Base-by-base conservation (phyloP, 1,139 yeast species). In the Yamadazyma dushanensis region DNA sequence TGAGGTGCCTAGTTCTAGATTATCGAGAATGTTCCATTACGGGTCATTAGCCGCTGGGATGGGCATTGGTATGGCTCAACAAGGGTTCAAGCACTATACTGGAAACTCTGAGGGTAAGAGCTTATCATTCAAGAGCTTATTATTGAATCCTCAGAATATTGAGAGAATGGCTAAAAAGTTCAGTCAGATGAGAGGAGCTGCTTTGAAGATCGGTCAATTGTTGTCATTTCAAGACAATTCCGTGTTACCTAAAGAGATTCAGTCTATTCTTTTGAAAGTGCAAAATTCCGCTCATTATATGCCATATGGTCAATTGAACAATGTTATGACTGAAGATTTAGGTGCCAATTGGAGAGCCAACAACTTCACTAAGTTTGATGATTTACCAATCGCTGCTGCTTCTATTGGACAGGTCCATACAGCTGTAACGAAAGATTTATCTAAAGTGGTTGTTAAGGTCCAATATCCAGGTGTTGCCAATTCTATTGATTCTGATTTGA, bases 381-480 rank as follows among this genome's bases (percentile, higher is more conserved):
- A 86, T 49, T 73, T 84, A 17, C 98, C 99, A 2, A 78, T 92
- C 40, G 98, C 98, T 1, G 97, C 98, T 3, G 98, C 98, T 1
- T 87, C 96, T 3, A 92, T 92, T 50, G 97, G 98, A 3, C 97
- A 92, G 60, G 98, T 92, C 3, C 98, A 92, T 61, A 73, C 72
- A 31, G 98, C 96, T 1, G 81, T 78, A 8, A 70, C 95, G 15
- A 68, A 65, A 35, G 78, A 76, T 22, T 74, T 77, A 44, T 63
- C 76, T n/a, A 78, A 78, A 21, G 96, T 90, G 19, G 98, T 95
- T n/a, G 95, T 92, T 10, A 92, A 92, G 56, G 89, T 92, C 3
- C 99, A 92, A 58, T 92, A 92, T 53, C 99, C 99, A 0, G 98
- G 98, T n/a, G 97, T 92, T 9, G 94, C 85, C 16, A 80, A 84